Base-by-base conservation (phyloP, 2,329 filamentous ascomycete species). In the Pseudonectria foliicola region DNA sequence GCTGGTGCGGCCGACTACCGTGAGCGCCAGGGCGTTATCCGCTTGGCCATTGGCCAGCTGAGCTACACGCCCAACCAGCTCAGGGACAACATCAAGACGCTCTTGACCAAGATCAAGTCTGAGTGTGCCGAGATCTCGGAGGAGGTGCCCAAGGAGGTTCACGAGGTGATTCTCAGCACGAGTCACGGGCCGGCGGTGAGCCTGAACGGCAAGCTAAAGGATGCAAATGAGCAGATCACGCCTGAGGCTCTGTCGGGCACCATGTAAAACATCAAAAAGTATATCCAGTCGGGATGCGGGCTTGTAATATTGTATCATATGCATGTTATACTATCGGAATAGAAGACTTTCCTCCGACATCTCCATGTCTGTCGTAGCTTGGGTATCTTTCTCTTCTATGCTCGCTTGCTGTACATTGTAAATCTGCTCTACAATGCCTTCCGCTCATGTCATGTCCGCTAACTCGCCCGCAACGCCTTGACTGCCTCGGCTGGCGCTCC, bases 21-120 rank as follows among this genome's bases (percentile, higher is more conserved):
- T 56, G 92, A 98, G 67, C 75, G 82, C 48, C 63, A 80, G 46
- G 92, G 88, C 12, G 85, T 92, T 21, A 77, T 98, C 36, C 74
- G 89, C 40, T 76, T 96, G 71, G 82, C 88, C n/a, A 76, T 98
- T 42, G 92, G 90, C 5, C 88, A 95, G 64, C 63, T 98, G 55
- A 83, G 77, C 2, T 94, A 94, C 64, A 85, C 86, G 6, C 88
- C 92, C 3, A 80, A 92, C 52, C 79, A 92, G 72, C 64, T 98
- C 64, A 77, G 82, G 56, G 77, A 77, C 45, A 98, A 98, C 58
- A 73, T 98, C 59, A 83, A 81, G 63, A 68, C 77, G 15, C 77
- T 95, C 43, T 70, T 96, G 53, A 73, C 73, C 14, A 71, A 80
- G 52, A 58, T 96, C 48, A 94, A 86, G 75, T 77, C 77, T 51